Evolutionary conservation across 2,329 filamentous ascomycete species (phyloP).

Genomic region (Dactylellina haptotyla): DNA sequence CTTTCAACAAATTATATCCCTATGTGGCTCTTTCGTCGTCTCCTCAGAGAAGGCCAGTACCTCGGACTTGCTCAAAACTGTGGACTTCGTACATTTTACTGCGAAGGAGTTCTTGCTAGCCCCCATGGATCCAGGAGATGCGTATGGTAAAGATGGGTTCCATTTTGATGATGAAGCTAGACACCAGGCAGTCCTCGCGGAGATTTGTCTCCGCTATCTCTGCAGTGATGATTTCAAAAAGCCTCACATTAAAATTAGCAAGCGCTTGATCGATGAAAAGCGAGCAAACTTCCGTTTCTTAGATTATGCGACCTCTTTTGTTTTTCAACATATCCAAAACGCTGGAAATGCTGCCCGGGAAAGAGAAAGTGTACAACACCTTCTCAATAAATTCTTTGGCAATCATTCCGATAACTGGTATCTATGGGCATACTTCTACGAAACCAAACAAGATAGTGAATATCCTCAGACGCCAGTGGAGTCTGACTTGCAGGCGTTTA

Average conservation of each 20-base stretch:
- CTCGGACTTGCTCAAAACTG: slow-evolving; percentile 13
- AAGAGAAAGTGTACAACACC: slow-evolving; percentile 6
- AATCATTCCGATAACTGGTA: slow-evolving; percentile 39
- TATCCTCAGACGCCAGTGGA: background rate
- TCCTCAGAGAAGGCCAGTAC: slow-evolving; percentile 28
- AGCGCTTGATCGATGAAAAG: slow-evolving; percentile 24
- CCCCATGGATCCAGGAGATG: slow-evolving; percentile 13
- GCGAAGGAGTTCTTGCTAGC: slow-evolving; percentile 53
- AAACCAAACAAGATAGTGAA: slow-evolving; percentile 18
- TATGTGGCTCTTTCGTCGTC: slow-evolving; percentile 43
- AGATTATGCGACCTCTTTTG: slow-evolving; percentile 34
- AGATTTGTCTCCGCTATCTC: slow-evolving; percentile 39
- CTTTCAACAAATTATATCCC: slow-evolving; percentile 38
- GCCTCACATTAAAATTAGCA: slow-evolving; percentile 25
- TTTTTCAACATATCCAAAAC: slow-evolving; percentile 43
- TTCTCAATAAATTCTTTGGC: slow-evolving; percentile 39
- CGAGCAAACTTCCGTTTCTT: slow-evolving; percentile 26
- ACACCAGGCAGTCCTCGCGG: slow-evolving; percentile 30
- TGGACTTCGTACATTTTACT: slow-evolving; percentile 54
- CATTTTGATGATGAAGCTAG: slow-evolving; percentile 41
- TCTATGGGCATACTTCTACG: slow-evolving; percentile 35
- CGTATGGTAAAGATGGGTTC: slow-evolving; percentile 30
- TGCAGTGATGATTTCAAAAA: slow-evolving; percentile 40
- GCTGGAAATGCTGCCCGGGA: slow-evolving; percentile 17
- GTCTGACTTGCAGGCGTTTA: slow-evolving; percentile 24